Evolutionary conservation across 257 asterid species (phyloP), one percentile per base, ranked within the genome.

Genomic region (Asclepias syriaca): DNA sequence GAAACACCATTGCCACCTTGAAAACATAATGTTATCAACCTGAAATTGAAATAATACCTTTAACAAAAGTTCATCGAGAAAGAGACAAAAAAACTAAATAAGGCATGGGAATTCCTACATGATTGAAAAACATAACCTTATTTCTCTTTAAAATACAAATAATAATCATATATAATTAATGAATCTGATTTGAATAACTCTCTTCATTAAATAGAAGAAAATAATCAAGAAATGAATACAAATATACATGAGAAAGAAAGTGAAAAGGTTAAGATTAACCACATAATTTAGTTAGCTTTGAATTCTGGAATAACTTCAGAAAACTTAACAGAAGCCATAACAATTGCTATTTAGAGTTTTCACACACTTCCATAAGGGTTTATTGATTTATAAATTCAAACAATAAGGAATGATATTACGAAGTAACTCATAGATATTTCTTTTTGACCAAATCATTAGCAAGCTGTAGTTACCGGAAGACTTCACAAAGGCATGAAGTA

Each of bases 401-500:
- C 37, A 63, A 16, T 11, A 15, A 19, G 8, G 46, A 61, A 61
- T 7, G 2, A 34, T 61, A 6, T 34, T 5, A 3, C 7, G 48
- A 32, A 61, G 39, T 60, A 19, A 61, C 66, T 61, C 40, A 29
- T 22, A 13, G 16, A 6, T 4, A 29, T 13, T n/a, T 4, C 7
- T 29, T 61, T 32, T 43, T 14, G 22, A 61, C 19, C 66, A 63
- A 63, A 32, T 34, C 49, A 34, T 66, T 48, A 39, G n/a, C 12
- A 24, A 77, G 72, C 66, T 21, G 59, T 48, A 61, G 65, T 70
- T 82, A 92, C 98, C 97, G 84, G 77, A 81, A 87, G 70, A 87
- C 87, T 85, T 95, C 99, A 85, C 92, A 84, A n/a, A 95, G 97
- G 85, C 96, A 85, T 65, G 96, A 88, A 27, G 87, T 81, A 70